These are phyloP conservation scores for Elaeis guineensis DNA, from an alignment of 176 grass and related monocot species.

Conservation along the genomic window DNA sequence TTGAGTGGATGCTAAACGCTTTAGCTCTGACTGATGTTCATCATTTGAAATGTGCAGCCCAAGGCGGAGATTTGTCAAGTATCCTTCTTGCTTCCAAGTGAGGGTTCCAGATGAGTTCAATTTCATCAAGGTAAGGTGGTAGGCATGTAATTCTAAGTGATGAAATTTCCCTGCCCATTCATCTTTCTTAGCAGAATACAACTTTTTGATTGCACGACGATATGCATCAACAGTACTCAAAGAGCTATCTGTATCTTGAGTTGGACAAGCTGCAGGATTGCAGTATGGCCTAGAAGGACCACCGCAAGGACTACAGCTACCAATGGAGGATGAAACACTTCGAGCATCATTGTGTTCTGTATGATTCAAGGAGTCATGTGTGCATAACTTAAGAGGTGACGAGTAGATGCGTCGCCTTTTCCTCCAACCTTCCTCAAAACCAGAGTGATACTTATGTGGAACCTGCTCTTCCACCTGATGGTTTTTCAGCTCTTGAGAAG, in stretches of 20 bases:
- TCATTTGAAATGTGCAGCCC: slow-evolving; percentile 53
- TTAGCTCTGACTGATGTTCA: slow-evolving; percentile 51
- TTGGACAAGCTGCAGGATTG: slow-evolving; percentile 8
- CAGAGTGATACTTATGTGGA: too few relatives aligned
- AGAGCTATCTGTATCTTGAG: neutral
- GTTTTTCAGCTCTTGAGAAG: too few relatives aligned
- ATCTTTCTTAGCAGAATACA: slow-evolving; percentile 5
- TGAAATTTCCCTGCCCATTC: slow-evolving; percentile 13
- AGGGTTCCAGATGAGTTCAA: slow-evolving; percentile 45
- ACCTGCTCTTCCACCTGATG: too few relatives aligned
- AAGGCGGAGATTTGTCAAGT: slow-evolving; percentile 48
- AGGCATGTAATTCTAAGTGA: slow-evolving; percentile 45
- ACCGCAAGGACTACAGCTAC: slow-evolving; percentile 44
- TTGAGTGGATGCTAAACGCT: slow-evolving; percentile 16
- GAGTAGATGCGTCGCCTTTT: too few relatives aligned
- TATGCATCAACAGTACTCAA: slow-evolving; percentile 9
- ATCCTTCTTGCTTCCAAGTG: slow-evolving; percentile 51
- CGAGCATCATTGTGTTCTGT: slow-evolving; percentile 11
- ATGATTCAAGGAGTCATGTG: too few relatives aligned
- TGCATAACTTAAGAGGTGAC: too few relatives aligned
- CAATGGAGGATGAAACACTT: slow-evolving; percentile 25
- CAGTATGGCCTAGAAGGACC: too few relatives aligned
- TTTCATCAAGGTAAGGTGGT: slow-evolving; percentile 31
- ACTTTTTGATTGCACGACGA: slow-evolving; percentile 7
- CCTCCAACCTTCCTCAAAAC: too few relatives aligned